Evolutionary conservation across 1,139 yeast genomes (phyloP).

Genomic region (Saccharomyces hybrid): DNA sequence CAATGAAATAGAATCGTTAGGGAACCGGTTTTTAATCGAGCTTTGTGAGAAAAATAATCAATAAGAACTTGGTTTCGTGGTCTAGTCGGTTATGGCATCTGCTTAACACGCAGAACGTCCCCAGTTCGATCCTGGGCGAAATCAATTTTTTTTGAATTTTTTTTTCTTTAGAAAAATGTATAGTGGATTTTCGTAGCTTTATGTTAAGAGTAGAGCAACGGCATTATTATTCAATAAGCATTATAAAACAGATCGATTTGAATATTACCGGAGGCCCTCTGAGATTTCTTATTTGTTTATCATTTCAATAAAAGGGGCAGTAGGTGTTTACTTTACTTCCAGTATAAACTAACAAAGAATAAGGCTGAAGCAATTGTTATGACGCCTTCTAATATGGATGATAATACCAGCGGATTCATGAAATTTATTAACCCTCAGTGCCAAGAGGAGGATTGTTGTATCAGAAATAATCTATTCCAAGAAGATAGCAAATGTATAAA

Average conservation of each 20-base stretch:
- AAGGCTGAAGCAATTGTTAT: neutral
- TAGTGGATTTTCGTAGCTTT: neutral
- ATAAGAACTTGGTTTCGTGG: constrained; percentile 54
- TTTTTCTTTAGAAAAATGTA: neutral
- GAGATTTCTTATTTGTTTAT: neutral
- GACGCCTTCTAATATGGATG: neutral
- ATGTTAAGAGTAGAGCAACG: neutral
- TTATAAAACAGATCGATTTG: neutral
- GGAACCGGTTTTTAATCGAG: too few species aligned
- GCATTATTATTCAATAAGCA: neutral
- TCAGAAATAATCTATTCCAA: neutral
- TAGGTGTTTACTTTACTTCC: neutral
- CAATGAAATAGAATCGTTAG: too few species aligned
- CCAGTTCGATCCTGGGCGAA: constrained; percentile 99
- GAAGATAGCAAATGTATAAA: neutral
- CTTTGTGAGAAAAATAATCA: neutral
- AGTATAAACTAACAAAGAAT: neutral
- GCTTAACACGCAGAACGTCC: constrained; percentile 99
- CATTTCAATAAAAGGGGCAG: neutral
- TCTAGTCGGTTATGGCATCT: constrained; percentile 99
- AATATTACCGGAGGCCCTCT: neutral
- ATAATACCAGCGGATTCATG: neutral
- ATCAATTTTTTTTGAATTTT: constrained; percentile 39
- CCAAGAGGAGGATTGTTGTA: neutral
- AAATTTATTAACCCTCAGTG: neutral